These are phyloP conservation scores for Cercospora brassicicola DNA, from an alignment of 2,329 filamentous ascomycete species.

Conservation along the genomic window DNA sequence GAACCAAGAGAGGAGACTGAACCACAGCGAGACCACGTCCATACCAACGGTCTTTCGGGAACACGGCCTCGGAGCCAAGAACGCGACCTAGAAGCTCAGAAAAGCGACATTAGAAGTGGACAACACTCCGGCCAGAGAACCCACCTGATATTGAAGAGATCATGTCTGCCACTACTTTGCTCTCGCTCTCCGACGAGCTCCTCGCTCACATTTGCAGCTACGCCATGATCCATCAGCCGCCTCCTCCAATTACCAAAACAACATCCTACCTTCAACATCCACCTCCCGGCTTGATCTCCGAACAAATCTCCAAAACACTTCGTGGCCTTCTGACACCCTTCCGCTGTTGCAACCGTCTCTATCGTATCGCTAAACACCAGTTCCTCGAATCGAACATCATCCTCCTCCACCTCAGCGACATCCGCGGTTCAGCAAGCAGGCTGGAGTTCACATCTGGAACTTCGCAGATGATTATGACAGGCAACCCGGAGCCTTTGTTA, in stretches of 20 bases:
- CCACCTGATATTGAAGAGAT: neutral
- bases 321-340: conserved; percentile 10
- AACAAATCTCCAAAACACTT: conserved; percentile 12
- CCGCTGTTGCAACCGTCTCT: conserved; percentile 8
- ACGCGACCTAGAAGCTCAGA: neutral
- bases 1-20: too few species aligned
- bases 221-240: neutral
- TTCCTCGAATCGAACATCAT: conserved; percentile 18
- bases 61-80: neutral
- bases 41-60: too few species aligned
- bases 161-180: neutral
- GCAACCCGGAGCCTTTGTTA: conserved; percentile 14
- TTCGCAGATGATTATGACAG: conserved; percentile 13
- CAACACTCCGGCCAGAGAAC: too few species aligned
- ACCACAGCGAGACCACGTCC: too few species aligned
- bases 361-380: conserved; percentile 5
- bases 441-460: conserved; percentile 9
- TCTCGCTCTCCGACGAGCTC: conserved; percentile 16
- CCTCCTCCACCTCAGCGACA: conserved; percentile 13
- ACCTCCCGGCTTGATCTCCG: conserved; percentile 3
- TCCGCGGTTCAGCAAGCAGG: conserved; percentile 13
- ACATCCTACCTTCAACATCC: neutral
- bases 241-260: neutral
- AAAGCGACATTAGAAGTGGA: too few species aligned
- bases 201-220: conserved; percentile 13